phyloP scores from a whole-genome alignment of 768 basidiomycete genomes.

The Tricholoma bakamatsutake region DNA sequence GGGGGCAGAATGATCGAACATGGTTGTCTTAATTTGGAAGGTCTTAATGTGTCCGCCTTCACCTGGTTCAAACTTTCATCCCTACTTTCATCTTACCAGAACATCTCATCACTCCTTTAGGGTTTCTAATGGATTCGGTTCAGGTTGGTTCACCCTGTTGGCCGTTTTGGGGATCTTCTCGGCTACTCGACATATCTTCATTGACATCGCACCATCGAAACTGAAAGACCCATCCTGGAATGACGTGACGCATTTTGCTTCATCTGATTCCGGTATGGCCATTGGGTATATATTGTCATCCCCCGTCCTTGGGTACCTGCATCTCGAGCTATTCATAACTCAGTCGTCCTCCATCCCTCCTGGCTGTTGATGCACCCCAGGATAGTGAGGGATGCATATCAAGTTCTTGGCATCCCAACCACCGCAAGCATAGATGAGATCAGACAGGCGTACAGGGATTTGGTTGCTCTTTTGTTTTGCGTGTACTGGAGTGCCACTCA shows the following conservation, averaged over 20 bases:
- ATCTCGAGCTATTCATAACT: background rate
- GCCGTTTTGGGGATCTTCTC: background rate
- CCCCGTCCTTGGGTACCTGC: background rate
- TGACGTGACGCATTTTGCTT: background rate
- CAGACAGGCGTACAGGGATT: constrained; percentile 51
- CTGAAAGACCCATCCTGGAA: background rate
- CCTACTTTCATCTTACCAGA: background rate
- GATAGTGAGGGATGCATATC: background rate
- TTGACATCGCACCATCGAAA: background rate
- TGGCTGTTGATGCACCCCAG: background rate
- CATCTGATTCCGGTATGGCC: background rate
- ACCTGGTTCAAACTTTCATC: background rate
- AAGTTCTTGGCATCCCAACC: background rate
- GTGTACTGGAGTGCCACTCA: constrained; percentile 14
- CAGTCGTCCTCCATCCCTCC: background rate
- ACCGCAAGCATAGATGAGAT: constrained; percentile 10
- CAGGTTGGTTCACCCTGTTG: background rate
- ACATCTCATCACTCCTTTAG: background rate
- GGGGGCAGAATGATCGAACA: constrained; percentile 35
- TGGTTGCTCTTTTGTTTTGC: constrained; percentile 34
- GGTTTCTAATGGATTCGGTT: background rate
- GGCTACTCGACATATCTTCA: background rate
- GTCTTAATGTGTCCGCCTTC: background rate
- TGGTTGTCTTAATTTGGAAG: background rate
- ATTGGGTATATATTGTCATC: background rate